Conservation (phyloP, 352 stramenopile genomes). For the Phytophthora meadii region DNA sequence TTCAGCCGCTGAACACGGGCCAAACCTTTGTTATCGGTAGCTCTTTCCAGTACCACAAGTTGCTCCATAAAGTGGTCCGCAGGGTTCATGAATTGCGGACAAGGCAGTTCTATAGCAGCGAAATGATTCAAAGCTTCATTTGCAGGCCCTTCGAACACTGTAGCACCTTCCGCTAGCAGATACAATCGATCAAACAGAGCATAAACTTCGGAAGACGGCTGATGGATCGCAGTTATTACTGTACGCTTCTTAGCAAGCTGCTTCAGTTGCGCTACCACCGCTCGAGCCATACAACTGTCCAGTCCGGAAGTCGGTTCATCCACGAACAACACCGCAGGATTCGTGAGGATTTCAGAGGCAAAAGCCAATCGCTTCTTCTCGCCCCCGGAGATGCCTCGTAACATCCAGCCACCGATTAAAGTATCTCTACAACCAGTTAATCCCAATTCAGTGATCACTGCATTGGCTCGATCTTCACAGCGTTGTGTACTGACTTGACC, state of each 20-base stretch:
- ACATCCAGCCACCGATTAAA: constrained; percentile 51
- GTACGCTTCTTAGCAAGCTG: constrained; percentile 78
- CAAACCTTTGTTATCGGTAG: constrained; percentile 38
- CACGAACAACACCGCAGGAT: constrained; percentile 79
- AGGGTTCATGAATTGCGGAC: constrained; percentile 54
- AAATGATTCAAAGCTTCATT: constrained; percentile 43
- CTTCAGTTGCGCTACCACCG: constrained; percentile 50
- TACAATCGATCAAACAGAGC: constrained; percentile 49
- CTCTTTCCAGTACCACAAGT: constrained; percentile 47
- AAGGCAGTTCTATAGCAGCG: constrained; percentile 33
- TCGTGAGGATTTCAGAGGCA: constrained; percentile 77
- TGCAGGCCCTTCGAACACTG: constrained; percentile 45
- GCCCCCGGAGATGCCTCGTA: constrained; percentile 75
- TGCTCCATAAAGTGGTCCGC: constrained; percentile 60
- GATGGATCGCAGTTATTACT: constrained; percentile 85
- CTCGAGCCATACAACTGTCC: constrained; percentile 54
- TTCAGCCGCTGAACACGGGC: constrained; percentile 40
- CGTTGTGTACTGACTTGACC: constrained; percentile 22
- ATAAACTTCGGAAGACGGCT: constrained; percentile 69
- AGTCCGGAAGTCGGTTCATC: constrained; percentile 79
- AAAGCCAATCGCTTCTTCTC: constrained; percentile 84
- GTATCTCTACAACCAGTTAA: constrained; percentile 48
- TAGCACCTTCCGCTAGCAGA: constrained; percentile 42
- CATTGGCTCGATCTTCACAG: constrained; percentile 37
- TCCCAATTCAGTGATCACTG: constrained; percentile 56